These are phyloP conservation scores for Erythrophleum fordii DNA, from an alignment of 306 rosid genomes.

Conservation along the genomic window DNA sequence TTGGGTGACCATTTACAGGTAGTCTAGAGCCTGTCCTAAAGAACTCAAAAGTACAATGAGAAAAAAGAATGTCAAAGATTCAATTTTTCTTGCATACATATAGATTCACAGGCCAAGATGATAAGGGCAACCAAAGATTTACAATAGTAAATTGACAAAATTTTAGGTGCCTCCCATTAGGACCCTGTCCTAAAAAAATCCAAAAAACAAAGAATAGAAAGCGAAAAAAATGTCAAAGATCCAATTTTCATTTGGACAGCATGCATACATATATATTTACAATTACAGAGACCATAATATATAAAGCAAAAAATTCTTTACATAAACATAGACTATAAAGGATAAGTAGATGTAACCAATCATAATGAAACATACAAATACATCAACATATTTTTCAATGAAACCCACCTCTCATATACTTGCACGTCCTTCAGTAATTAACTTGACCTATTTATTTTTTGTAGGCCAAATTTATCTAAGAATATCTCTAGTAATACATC, in stretches of 20 bases:
- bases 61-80: background rate
- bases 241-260: background rate
- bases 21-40: background rate
- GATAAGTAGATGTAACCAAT: background rate
- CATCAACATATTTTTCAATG: background rate
- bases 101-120: too few relatives aligned
- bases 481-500: background rate
- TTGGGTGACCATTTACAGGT: background rate
- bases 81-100: too few relatives aligned
- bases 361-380: background rate
- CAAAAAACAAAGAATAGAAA: too few relatives aligned
- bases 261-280: slow-evolving; percentile 27
- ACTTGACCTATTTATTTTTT: background rate
- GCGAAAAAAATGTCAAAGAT: slow-evolving; percentile 20
- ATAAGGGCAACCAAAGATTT: background rate
- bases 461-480: background rate
- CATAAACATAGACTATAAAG: background rate
- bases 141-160: background rate
- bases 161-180: background rate
- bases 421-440: background rate
- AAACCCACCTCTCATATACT: background rate
- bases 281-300: background rate
- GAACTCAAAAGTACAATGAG: slow-evolving; percentile 7
- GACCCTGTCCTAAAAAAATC: too few relatives aligned
- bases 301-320: background rate